phyloP scores from a whole-genome alignment of 176 grass and related monocot genomes.

The Tuctoria greenei region DNA sequence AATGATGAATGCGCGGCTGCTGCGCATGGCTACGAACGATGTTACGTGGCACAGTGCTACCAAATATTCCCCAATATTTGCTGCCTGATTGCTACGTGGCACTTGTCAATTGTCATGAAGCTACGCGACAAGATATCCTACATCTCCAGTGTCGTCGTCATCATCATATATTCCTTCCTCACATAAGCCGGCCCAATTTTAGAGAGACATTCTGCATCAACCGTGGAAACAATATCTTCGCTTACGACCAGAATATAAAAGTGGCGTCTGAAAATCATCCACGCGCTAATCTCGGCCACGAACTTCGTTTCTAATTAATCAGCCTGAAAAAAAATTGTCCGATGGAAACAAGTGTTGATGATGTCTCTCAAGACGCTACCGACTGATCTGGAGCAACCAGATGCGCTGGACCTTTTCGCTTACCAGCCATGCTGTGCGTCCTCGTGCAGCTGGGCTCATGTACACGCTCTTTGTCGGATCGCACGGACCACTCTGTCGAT shows the following conservation, averaged over 20 bases:
- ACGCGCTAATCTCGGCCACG: neutral
- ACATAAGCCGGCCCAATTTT: neutral
- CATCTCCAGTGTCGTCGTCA: neutral
- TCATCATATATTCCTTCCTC: neutral
- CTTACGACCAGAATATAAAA: neutral
- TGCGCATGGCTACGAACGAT: neutral
- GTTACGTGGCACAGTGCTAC: neutral
- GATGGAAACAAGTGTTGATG: neutral
- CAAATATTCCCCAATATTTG: slow-evolving; percentile 28
- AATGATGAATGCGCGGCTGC: slow-evolving; percentile 10
- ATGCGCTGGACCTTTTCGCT: neutral
- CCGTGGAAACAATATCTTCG: neutral
- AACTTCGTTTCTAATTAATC: neutral
- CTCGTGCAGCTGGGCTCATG: neutral
- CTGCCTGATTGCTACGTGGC: neutral
- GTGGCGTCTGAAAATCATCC: neutral
- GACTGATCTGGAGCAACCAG: neutral
- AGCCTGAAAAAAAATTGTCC: neutral
- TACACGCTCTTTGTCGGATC: neutral
- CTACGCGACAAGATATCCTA: neutral
- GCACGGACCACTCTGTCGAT: neutral
- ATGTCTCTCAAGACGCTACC: neutral
- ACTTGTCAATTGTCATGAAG: neutral
- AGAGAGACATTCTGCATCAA: slow-evolving; percentile 3
- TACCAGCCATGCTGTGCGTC: neutral